phyloP scores from a whole-genome alignment of 1,139 yeast species.

The Pneumocystis carinii region DNA sequence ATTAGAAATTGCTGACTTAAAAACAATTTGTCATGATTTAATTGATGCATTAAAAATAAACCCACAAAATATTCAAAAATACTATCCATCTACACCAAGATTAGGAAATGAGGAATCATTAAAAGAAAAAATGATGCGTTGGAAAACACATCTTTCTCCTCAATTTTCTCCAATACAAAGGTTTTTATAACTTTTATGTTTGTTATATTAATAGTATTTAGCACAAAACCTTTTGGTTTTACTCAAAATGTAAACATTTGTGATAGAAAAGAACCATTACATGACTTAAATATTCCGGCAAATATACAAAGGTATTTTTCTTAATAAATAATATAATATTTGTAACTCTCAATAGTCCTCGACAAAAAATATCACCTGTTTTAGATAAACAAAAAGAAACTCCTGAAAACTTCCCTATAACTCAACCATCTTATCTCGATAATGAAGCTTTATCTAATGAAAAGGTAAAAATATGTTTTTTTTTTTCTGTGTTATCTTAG shows the following conservation, averaged over 20 bases:
- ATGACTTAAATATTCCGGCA: background rate
- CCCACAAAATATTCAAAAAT: background rate
- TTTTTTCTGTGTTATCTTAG: background rate
- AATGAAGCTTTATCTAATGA: background rate
- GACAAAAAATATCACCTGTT: background rate
- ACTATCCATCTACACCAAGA: background rate
- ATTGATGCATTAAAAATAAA: background rate
- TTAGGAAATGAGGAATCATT: background rate
- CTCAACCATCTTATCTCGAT: background rate
- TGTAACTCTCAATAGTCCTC: background rate
- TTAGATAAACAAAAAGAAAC: background rate
- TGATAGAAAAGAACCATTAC: background rate
- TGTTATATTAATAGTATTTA: background rate
- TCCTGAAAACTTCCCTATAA: background rate
- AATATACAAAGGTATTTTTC: background rate
- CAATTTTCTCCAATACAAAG: background rate
- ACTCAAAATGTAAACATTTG: background rate
- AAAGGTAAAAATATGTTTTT: background rate
- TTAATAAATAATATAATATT: background rate
- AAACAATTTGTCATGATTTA: slow-evolving; percentile 1
- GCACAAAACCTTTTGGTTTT: background rate
- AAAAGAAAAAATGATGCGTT: slow-evolving; percentile 1
- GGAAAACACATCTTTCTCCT: slow-evolving; percentile 1
- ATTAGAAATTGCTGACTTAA: background rate
- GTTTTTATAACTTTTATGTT: background rate